A percentile compares a stretch with the other conserved stretches of the same genome.
Evolutionary conservation across 495 filamentous ascomycete species (phyloP).

Genomic region (Xylaria nigripes): DNA sequence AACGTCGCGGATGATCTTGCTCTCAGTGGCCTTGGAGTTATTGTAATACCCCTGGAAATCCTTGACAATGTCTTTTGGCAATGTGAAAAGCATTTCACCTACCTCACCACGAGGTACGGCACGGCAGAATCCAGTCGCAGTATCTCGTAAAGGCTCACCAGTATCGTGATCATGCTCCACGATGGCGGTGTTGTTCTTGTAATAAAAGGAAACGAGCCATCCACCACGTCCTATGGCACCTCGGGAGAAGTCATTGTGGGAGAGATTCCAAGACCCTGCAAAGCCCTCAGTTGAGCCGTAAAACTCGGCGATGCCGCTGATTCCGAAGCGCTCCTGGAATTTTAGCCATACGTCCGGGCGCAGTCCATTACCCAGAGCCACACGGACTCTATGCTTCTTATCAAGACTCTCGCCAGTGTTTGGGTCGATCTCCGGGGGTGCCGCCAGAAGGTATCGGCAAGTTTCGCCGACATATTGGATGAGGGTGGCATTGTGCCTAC

Average conservation of each 20-base stretch:
- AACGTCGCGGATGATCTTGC: constrained; percentile 74
- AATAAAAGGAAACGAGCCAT: constrained; percentile 45
- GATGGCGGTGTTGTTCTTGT: constrained; percentile 45
- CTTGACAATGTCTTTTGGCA: constrained; percentile 59
- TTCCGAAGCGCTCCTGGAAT: constrained; percentile 81
- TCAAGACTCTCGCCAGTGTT: constrained; percentile 66
- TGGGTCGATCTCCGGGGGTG: constrained; percentile 55
- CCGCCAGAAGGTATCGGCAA: constrained; percentile 77
- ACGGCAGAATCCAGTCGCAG: constrained; percentile 64
- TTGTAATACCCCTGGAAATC: constrained; percentile 85
- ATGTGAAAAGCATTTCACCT: constrained; percentile 70
- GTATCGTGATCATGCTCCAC: constrained; percentile 67
- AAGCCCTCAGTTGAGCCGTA: constrained; percentile 83
- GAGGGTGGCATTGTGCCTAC: constrained; percentile 62
- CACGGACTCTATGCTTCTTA: constrained; percentile 62
- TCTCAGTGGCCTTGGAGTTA: constrained; percentile 63
- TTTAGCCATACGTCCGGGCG: constrained; percentile 85
- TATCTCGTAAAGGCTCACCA: constrained; percentile 61
- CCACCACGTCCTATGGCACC: constrained; percentile 83
- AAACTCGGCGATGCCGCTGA: constrained; percentile 77
- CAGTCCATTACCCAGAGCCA: constrained; percentile 89
- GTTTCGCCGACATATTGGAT: constrained; percentile 97
- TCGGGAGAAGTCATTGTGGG: constrained; percentile 62
- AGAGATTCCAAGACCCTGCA: constrained; percentile 64
- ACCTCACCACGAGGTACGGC: constrained; percentile 52